phyloP scores from a whole-genome alignment of 148 eudicot genomes.

The Camellia sinensis region DNA sequence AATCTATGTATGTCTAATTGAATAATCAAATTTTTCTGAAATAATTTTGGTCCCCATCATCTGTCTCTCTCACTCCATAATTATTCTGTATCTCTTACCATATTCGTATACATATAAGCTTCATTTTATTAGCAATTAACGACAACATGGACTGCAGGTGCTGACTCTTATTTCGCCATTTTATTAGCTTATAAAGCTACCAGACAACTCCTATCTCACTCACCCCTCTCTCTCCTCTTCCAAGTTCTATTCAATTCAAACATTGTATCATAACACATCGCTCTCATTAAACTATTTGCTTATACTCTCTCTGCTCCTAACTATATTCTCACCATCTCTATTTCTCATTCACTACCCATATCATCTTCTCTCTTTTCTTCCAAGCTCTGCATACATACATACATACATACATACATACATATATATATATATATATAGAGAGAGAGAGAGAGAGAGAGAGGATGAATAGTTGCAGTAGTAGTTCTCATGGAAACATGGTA shows the following conservation, averaged over 20 bases:
- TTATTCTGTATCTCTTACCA: background rate
- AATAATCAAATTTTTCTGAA: too few species aligned
- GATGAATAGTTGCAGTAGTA: slow-evolving; percentile 37
- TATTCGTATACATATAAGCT: background rate
- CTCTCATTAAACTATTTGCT: slow-evolving; percentile 21
- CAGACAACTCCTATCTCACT: slow-evolving; percentile 15
- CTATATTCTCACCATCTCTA: background rate
- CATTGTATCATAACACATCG: slow-evolving; percentile 27
- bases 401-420: background rate
- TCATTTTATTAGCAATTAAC: slow-evolving; percentile 24
- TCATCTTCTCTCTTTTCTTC: background rate
- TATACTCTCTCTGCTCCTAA: background rate
- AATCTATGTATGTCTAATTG: too few species aligned
- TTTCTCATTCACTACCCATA: background rate
- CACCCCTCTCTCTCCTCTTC: slow-evolving; percentile 22
- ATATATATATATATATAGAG: background rate
- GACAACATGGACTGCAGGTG: slow-evolving; percentile 37
- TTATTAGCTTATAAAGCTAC: slow-evolving; percentile 29
- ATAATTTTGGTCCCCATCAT: too few species aligned
- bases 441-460: background rate
- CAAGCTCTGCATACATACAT: background rate
- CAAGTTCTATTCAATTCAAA: slow-evolving; percentile 16
- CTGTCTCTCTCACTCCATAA: background rate
- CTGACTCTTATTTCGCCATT: slow-evolving; percentile 31
- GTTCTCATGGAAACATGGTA: slow-evolving; percentile 32